Base-by-base conservation (phyloP, 192 early-diverging fungal species). In the Backusella macrospora region DNA sequence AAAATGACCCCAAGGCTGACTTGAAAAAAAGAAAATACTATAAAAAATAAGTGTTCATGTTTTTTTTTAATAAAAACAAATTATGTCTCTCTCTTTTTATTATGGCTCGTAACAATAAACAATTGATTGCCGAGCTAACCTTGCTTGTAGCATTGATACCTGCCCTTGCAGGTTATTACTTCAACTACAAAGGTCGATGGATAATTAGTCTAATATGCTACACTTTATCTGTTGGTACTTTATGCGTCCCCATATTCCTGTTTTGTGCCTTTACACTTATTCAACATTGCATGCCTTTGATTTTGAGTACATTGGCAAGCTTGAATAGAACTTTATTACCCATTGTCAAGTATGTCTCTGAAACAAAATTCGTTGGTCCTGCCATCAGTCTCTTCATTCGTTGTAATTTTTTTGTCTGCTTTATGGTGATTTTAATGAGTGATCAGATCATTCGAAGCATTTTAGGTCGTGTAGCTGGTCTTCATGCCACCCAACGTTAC, bases 401-500 rank as follows among this genome's bases (percentile, higher is more conserved):
- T 29, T 40, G 68, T 42, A 45, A 46, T 23, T 80, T 80, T 46
- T 80, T 80, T 37, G 42, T 80, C 6, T 71, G 79, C 40, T 80
- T 80, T 70, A 52, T 68, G 45, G 6, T 68, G 0, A 44, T 80
- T 42, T 37, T 80, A 9, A 70, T 76, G 44, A 70, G 74, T 26
- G 79, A 80, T 44, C 67, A 68, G 14, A 9, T 76, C 6, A 69
- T 80, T 37, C 64, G 79, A 37, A 44, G 44, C n/a, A 18, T 76
- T 9, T 23, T 80, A 14, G 68, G 79, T 45, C 74, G 65, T 40
- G 64, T 72, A 44, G 73, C 65, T 21, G 79, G 79, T 16, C 65
- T 72, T 12, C 79, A 80, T 65, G 63, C 74, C 16, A 73, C 73
- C 15, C 70, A 70, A 16, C 49, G 68, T 15, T 68, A 65, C 39